Base-by-base conservation (phyloP, 1,284 basidiomycete species). In the Malassezia pachydermatis region DNA sequence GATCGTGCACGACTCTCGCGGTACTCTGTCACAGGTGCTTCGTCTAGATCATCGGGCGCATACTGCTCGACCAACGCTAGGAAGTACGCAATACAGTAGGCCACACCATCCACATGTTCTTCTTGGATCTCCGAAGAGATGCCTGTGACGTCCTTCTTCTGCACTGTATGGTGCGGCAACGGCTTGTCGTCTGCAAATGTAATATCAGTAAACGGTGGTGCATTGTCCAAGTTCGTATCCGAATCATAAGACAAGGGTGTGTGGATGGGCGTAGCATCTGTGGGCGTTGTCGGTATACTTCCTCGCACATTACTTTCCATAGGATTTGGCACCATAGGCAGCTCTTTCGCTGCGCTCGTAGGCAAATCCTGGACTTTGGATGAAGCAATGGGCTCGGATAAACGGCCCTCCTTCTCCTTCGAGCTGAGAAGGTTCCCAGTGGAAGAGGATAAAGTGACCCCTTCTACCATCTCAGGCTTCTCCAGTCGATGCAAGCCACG, bases 11-110 rank as follows among this genome's bases (percentile, higher is more conserved):
- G 51, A 22, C 62, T 56, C 41, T 71, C 68, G 34, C 68, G 63
- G 44, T 69, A 71, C 25, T 63, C 53, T 41, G 58, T 55, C 35
- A 63, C 58, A 1, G 63, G 60, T 11, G 54, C 55, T 41, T 68
- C 59, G 44, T 71, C 68, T 37, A 71, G 57, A 41, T 69, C 67
- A 41, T 68, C 63, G 16, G 67, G 68, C 29, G 68, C 67, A 20
- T 66, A 58, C 13, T 53, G 47, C 38, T 71, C 68, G 19, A 71
- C 58, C 3, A 67, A 44, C 5, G 67, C 68, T 34, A 71, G 59
- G 17, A 70, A 62, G 55, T 70, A 70, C 2, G 68, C 67, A 19
- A 70, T 66, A 28, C 60, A 64, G 33, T 67, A 70, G 2, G 67
- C 67, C 8, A 70, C 52, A 16, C 65, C 61, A 33, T 70, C 67